phyloP scores from a whole-genome alignment of 2,329 filamentous ascomycete species.

The Cercospora zeae-maydis region DNA sequence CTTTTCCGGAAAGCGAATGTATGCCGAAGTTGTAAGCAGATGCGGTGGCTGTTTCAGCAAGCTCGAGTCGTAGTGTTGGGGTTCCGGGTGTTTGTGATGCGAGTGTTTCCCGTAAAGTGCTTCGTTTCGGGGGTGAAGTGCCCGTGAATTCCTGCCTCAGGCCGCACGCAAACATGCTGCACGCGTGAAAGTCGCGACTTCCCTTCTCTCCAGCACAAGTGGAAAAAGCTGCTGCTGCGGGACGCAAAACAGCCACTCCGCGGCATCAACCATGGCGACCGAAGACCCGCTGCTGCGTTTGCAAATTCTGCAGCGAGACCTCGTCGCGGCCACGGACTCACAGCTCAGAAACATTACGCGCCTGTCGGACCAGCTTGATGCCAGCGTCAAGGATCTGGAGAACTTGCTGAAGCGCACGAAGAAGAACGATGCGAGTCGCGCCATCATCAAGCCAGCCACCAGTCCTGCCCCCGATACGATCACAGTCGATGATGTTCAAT shows the following conservation, averaged over 20 bases:
- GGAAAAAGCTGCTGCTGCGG: not conserved
- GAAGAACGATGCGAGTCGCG: slow-evolving; percentile 72
- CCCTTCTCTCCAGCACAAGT: not conserved
- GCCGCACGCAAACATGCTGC: not conserved
- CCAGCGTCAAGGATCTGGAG: slow-evolving; percentile 63
- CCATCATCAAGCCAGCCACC: slow-evolving; percentile 61
- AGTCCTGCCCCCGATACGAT: slow-evolving; percentile 58
- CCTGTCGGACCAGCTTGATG: slow-evolving; percentile 62
- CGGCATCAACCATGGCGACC: slow-evolving; percentile 25
- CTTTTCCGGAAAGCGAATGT: not conserved
- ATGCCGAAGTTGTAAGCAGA: not conserved
- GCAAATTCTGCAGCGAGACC: slow-evolving; percentile 79
- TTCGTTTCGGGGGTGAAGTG: not conserved
- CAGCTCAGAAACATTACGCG: slow-evolving; percentile 68
- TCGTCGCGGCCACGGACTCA: slow-evolving; percentile 70
- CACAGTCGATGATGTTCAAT: slow-evolving; percentile 67
- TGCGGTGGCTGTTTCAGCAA: not conserved
- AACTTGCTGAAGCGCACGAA: slow-evolving; percentile 70
- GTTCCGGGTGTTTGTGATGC: not conserved
- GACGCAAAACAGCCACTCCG: not conserved
- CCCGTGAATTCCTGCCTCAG: not conserved
- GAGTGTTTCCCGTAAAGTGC: not conserved
- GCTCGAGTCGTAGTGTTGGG: not conserved
- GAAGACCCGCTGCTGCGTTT: slow-evolving; percentile 71
- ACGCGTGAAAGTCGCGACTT: not conserved